These are phyloP conservation scores for Podila clonocystis DNA, from an alignment of 192 early-diverging fungal genomes.

Conservation along the genomic window DNA sequence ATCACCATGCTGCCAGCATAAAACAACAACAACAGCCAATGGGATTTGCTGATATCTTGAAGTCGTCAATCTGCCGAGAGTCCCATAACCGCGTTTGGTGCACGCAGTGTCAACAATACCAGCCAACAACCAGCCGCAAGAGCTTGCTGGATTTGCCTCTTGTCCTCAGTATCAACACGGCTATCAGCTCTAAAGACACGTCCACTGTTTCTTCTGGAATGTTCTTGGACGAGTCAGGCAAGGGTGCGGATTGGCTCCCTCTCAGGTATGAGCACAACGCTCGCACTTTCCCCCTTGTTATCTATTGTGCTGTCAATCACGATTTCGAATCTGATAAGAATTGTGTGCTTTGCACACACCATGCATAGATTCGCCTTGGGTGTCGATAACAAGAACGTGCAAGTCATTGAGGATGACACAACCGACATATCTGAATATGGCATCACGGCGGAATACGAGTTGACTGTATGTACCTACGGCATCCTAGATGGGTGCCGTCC, in stretches of 20 bases:
- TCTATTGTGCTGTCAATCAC: neutral
- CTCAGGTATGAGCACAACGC: constrained; percentile 45
- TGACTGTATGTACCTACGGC: constrained; percentile 55
- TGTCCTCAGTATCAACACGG: constrained; percentile 84
- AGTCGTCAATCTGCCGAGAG: constrained; percentile 70
- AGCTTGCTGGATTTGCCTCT: constrained; percentile 72
- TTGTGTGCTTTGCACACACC: neutral
- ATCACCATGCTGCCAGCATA: constrained; percentile 24
- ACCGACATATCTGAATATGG: constrained; percentile 36
- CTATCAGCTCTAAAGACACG: constrained; percentile 64
- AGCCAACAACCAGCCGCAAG: constrained; percentile 79
- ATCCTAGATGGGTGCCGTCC: too few species aligned
- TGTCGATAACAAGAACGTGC: constrained; percentile 53
- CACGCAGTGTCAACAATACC: constrained; percentile 82
- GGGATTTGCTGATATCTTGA: constrained; percentile 62
- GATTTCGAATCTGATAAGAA: neutral
- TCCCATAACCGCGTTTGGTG: constrained; percentile 89
- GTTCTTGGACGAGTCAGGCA: constrained; percentile 36
- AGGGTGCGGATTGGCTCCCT: constrained; percentile 59
- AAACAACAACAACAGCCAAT: constrained; percentile 26
- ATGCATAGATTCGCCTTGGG: constrained; percentile 59
- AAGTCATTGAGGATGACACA: constrained; percentile 47
- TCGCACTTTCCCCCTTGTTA: neutral
- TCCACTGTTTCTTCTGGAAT: constrained; percentile 53
- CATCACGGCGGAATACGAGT: constrained; percentile 67